Percentiles rank a stretch among this genome's conserved stretches.
Evolutionary conservation across 495 filamentous ascomycete genomes (phyloP).

Genomic region (Chlorociboria aeruginascens): DNA sequence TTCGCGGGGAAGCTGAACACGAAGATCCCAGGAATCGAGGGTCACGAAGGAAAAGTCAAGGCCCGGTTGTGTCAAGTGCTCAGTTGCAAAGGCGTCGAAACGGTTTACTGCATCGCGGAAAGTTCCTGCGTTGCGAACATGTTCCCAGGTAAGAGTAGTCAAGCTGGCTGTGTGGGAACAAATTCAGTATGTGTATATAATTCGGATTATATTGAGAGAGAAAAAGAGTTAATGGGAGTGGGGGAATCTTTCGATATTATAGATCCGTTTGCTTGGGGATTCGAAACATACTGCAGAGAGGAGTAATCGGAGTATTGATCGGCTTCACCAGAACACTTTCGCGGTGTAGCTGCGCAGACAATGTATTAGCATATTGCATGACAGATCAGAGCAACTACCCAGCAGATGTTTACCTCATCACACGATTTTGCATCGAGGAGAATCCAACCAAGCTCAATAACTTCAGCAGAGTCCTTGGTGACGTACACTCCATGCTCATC

Average conservation of each 20-base stretch:
- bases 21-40: constrained; percentile 95
- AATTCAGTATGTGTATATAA: constrained; percentile 4
- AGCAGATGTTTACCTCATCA: constrained; percentile 58
- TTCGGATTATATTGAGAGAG: too few species aligned
- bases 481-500: constrained; percentile 99
- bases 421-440: constrained; percentile 80
- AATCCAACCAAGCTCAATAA: constrained; percentile 98
- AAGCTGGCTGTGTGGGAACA: constrained; percentile 52
- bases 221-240: not conserved
- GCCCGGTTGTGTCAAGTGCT: constrained; percentile 73
- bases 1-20: constrained; percentile 92
- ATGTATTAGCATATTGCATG: constrained; percentile 7
- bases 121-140: constrained; percentile 89
- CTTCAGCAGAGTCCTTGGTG: constrained; percentile 96
- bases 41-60: constrained; percentile 97
- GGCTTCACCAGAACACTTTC: constrained; percentile 96
- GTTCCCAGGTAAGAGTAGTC: constrained; percentile 97
- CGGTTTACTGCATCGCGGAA: constrained; percentile 94
- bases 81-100: constrained; percentile 83
- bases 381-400: not conserved
- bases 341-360: constrained; percentile 59
- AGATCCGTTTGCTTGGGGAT: constrained; percentile 1
- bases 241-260: constrained; percentile 7
- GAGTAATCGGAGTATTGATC: constrained; percentile 96
- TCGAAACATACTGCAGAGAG: constrained; percentile 85